These are phyloP conservation scores for Zizania palustris DNA, from an alignment of 202 grass and related monocot genomes.

Conservation along the genomic window DNA sequence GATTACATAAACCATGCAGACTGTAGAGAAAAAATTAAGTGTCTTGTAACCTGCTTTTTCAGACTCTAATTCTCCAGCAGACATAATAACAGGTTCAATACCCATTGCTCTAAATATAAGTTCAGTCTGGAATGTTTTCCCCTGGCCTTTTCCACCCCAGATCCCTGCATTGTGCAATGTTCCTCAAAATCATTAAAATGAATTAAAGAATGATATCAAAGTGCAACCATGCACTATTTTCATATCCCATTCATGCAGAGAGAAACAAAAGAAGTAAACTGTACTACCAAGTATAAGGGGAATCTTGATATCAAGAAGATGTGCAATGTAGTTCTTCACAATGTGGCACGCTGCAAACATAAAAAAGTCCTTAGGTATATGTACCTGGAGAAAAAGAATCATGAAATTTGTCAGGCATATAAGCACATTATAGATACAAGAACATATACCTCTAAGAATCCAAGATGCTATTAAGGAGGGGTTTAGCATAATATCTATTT, in stretches of 20 bases:
- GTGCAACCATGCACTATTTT: slow-evolving; percentile 14
- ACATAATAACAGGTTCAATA: slow-evolving; percentile 94
- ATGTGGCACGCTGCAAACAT: slow-evolving; percentile 86
- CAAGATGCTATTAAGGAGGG: background rate
- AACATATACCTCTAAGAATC: background rate
- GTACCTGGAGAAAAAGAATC: slow-evolving; percentile 43
- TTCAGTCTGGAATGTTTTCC: slow-evolving; percentile 97
- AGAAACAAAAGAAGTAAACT: slow-evolving; percentile 35
- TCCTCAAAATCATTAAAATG: slow-evolving; percentile 36
- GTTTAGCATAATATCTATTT: slow-evolving; percentile 8
- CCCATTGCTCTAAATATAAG: slow-evolving; percentile 94
- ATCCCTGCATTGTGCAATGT: slow-evolving; percentile 56
- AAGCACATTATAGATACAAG: background rate
- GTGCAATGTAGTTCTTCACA: slow-evolving; percentile 90
- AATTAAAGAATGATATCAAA: slow-evolving; percentile 19
- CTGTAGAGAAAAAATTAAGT: slow-evolving; percentile 18
- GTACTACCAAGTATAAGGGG: slow-evolving; percentile 88
- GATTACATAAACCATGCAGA: slow-evolving; percentile 11
- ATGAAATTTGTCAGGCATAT: background rate
- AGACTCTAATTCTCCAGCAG: slow-evolving; percentile 92
- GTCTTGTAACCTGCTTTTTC: slow-evolving; percentile 77
- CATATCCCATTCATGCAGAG: background rate
- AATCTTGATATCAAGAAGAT: slow-evolving; percentile 70
- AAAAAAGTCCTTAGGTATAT: slow-evolving; percentile 48
- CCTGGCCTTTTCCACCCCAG: slow-evolving; percentile 97